Base-by-base conservation (phyloP, 257 asterid species). In the Nicotiana benthamiana region DNA sequence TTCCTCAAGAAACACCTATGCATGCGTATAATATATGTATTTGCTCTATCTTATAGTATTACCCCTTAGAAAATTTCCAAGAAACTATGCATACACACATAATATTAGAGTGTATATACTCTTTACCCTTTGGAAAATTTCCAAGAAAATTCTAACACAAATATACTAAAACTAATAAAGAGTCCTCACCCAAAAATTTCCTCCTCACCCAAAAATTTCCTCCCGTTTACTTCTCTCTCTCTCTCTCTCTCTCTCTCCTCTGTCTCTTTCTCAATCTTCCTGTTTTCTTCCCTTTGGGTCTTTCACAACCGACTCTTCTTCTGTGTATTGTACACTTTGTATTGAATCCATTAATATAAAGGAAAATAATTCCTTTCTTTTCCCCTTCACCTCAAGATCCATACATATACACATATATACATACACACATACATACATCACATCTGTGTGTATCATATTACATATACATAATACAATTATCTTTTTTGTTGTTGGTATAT, bases 261-360 rank as follows among this genome's bases (percentile, higher is more conserved):
- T 51, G 6, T 8, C 1, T 5, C 6, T 16, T 30, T 30, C 24
- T 68, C 76, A 10, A 20, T 68, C 7, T 6, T 34, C 17, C 17
- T 67, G 53, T 68, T 68, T 68, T 68, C 77, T 68, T 68, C 77
- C 77, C 6, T 72, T 70, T 72, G 59, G 78, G 60, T 46, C 46
- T 46, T 13, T 46, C 60, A 72, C 59, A 72, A 72, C 78, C 78
- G 78, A 72, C 60, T 72, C 60, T 9, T 40, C 28, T 68, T 36
- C 4, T 52, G 18, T 12, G 18, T 52, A 52, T 52, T 52, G 17
- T 52, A 52, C 57, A n/a, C 26, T 5, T n/a, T 56, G 11, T 56
- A 40, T 40, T 40, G 10, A 18, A 6, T 56, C 26, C 24, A 17
- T 40, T 40, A 17, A 18, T 5, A 17, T 34, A 36, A 22, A 72